Percentiles rank a stretch among this genome's conserved stretches.
phyloP scores from a whole-genome alignment of 352 stramenopile species.

The Pythium phragmiticola region DNA sequence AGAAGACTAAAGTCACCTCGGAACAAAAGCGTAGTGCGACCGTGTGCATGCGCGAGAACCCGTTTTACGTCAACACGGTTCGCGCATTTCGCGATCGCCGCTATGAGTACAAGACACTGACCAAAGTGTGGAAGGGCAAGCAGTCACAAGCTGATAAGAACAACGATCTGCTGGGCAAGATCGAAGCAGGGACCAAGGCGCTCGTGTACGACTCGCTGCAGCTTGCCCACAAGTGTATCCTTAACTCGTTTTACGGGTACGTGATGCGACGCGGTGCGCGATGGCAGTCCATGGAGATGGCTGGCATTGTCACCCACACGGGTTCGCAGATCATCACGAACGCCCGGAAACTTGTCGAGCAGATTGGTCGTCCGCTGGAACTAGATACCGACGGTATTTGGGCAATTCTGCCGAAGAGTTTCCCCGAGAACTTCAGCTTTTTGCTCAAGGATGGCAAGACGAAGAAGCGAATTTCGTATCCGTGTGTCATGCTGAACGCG shows the following conservation, averaged over 20 bases:
- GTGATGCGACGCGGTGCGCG: slow-evolving; percentile 99
- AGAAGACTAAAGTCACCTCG: slow-evolving; percentile 96
- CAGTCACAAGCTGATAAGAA: slow-evolving; percentile 69
- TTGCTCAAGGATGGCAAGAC: slow-evolving; percentile 55
- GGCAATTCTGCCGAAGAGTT: slow-evolving; percentile 97
- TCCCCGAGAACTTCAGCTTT: slow-evolving; percentile 98
- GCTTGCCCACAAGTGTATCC: slow-evolving; percentile 99
- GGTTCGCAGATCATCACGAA: slow-evolving; percentile 98
- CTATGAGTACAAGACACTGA: slow-evolving; percentile 99
- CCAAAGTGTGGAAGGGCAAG: slow-evolving; percentile 94
- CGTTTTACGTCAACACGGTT: slow-evolving; percentile 99
- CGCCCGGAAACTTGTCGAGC: slow-evolving; percentile 90
- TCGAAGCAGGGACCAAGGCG: slow-evolving; percentile 85
- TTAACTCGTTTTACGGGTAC: slow-evolving; percentile 99
- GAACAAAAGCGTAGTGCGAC: slow-evolving; percentile 94
- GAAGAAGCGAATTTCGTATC: slow-evolving; percentile 94
- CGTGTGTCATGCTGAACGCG: slow-evolving; percentile 99
- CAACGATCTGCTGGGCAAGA: slow-evolving; percentile 85
- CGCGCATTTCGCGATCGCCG: slow-evolving; percentile 97
- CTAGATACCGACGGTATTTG: slow-evolving; percentile 99
- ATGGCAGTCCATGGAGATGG: slow-evolving; percentile 99
- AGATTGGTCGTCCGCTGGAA: slow-evolving; percentile 96
- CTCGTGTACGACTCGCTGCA: slow-evolving; percentile 98
- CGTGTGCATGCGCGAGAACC: slow-evolving; percentile 99
- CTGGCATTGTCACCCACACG: slow-evolving; percentile 98